Evolutionary conservation across 352 stramenopile genomes (phyloP).

Genomic region (Globisporangium canariense): DNA sequence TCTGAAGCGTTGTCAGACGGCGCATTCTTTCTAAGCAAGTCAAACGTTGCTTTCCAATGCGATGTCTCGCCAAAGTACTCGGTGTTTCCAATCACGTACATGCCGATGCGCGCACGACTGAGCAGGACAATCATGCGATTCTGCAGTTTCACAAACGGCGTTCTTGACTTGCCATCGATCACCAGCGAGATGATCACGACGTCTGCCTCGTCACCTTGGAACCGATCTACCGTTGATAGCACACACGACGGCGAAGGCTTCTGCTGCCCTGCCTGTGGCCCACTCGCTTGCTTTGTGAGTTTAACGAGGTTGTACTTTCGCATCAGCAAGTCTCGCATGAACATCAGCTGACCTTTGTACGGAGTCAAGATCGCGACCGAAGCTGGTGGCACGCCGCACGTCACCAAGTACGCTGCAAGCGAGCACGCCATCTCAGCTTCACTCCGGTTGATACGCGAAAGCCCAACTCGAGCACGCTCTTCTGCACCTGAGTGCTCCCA

Average conservation of each 20-base stretch:
- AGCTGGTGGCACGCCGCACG: slow-evolving; percentile 61
- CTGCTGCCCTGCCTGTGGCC: slow-evolving; percentile 17
- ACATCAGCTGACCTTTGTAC: slow-evolving; percentile 88
- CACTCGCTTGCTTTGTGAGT: slow-evolving; percentile 21
- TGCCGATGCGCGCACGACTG: slow-evolving; percentile 78
- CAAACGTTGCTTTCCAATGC: slow-evolving; percentile 79
- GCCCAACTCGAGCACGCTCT: slow-evolving; percentile 56
- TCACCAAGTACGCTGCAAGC: slow-evolving; percentile 74
- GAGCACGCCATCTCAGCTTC: slow-evolving; percentile 79
- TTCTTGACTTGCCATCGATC: slow-evolving; percentile 86
- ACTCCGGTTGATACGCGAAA: slow-evolving; percentile 69
- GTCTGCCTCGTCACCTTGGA: slow-evolving; percentile 88
- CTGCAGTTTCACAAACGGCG: slow-evolving; percentile 83
- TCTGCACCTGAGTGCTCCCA: slow-evolving; percentile 75
- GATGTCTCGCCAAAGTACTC: slow-evolving; percentile 73
- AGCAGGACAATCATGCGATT: slow-evolving; percentile 90
- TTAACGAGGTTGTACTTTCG: slow-evolving; percentile 25
- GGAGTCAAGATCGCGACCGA: slow-evolving; percentile 87
- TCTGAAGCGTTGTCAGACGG: slow-evolving; percentile 34
- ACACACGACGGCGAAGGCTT: slow-evolving; percentile 39
- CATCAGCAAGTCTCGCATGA: slow-evolving; percentile 77
- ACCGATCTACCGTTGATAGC: slow-evolving; percentile 87
- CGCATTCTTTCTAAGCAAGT: slow-evolving; percentile 38
- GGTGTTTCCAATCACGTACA: slow-evolving; percentile 83
- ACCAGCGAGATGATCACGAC: slow-evolving; percentile 86